These are phyloP conservation scores for Cylindrotheca closterium DNA, from an alignment of 108 stramenopile species.

Conservation along the genomic window DNA sequence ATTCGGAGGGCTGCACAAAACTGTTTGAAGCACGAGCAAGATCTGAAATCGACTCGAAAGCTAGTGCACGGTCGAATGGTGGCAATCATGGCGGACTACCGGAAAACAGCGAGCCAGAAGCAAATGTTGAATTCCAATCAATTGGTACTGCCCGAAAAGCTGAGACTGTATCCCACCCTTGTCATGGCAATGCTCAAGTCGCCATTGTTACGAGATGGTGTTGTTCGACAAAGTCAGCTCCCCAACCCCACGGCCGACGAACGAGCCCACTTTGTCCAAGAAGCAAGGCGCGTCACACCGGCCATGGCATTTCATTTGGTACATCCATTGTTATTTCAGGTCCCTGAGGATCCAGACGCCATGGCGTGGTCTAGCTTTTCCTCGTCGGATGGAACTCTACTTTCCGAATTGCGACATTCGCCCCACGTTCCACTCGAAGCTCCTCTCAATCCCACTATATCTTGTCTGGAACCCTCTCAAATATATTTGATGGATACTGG, in stretches of 20 bases:
- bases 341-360: constrained; percentile 1
- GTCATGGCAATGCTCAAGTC: constrained; percentile 72
- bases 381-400: constrained; percentile 12
- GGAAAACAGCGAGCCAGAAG: constrained; percentile 28
- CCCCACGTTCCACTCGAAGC: constrained; percentile 19
- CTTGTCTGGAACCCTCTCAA: constrained; percentile 12
- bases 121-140: constrained; percentile 46
- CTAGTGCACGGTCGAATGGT: constrained; percentile 48
- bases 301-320: constrained; percentile 54
- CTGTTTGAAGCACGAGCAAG: background rate
- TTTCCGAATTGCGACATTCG: constrained; percentile 6
- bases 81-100: constrained; percentile 72
- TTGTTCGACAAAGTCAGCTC: constrained; percentile 22
- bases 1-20: constrained; percentile 28
- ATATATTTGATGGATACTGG: constrained; percentile 26
- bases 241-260: constrained; percentile 76
- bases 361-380: background rate
- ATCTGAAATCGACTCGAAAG: constrained; percentile 39
- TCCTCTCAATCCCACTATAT: constrained; percentile 10
- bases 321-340: constrained; percentile 22
- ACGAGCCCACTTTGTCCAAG: constrained; percentile 59
- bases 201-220: constrained; percentile 55
- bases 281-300: constrained; percentile 49
- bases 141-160: constrained; percentile 86
- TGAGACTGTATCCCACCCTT: constrained; percentile 87